Evolutionary conservation across 345 rosid species (phyloP).

Genomic region (Erucastrum elatum): DNA sequence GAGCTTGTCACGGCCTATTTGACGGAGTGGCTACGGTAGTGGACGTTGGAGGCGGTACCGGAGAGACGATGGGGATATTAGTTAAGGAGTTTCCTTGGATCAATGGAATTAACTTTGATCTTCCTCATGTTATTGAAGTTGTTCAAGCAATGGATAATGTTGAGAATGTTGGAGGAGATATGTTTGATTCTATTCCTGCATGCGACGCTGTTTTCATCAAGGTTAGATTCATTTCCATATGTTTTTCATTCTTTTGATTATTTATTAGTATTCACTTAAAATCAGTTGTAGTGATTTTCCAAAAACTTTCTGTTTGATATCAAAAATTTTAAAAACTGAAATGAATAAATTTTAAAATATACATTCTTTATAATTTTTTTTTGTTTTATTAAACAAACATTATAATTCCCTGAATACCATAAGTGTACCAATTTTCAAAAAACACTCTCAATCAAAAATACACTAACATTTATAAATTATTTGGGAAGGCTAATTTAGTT

Average conservation of each 20-base stretch:
- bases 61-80: constrained; percentile 51
- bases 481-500: too few species aligned
- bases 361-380: too few species aligned
- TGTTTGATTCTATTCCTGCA: constrained; percentile 57
- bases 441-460: too few species aligned
- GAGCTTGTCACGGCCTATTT: constrained; percentile 52
- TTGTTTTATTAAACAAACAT: too few species aligned
- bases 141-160: constrained; percentile 49
- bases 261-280: background rate
- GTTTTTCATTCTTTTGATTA: background rate
- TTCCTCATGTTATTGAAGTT: constrained; percentile 58
- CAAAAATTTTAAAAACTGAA: too few species aligned
- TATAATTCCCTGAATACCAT: too few species aligned
- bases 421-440: too few species aligned
- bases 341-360: too few species aligned
- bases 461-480: too few species aligned
- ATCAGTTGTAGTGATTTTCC: too few species aligned
- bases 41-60: constrained; percentile 77
- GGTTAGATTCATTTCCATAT: constrained; percentile 43
- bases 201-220: constrained; percentile 58
- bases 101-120: constrained; percentile 67
- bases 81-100: constrained; percentile 63
- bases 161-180: constrained; percentile 62
- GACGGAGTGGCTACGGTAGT: constrained; percentile 58
- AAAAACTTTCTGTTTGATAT: too few species aligned